A percentile compares a stretch with the other conserved stretches of the same genome.
Evolutionary conservation across 192 early-diverging fungal genomes (phyloP).

Genomic region (Gryganskiella cystojenkinii): DNA sequence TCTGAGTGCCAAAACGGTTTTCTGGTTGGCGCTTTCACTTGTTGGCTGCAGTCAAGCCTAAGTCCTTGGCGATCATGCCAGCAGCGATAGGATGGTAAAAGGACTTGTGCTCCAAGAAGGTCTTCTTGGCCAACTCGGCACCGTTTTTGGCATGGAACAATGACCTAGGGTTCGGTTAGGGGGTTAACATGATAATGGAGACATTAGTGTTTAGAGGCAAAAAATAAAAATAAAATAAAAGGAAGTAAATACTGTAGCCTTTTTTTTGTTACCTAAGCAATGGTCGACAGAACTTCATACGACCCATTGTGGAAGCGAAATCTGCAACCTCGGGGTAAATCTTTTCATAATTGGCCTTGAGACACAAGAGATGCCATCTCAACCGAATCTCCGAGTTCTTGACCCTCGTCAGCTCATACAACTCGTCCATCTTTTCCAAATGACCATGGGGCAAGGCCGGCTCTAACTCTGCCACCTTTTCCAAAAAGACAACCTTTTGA

Average conservation of each 20-base stretch:
- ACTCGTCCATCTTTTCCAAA: conserved; percentile 73
- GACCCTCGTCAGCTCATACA: conserved; percentile 76
- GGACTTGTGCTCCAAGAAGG: conserved; percentile 77
- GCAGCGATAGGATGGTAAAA: conserved; percentile 97
- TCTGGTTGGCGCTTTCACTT: not conserved
- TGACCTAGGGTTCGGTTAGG: conserved; percentile 43
- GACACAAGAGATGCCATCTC: conserved; percentile 85
- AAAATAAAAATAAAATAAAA: too few species aligned
- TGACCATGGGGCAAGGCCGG: conserved; percentile 64
- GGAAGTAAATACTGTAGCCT: too few species aligned
- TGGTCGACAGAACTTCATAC: conserved; percentile 83
- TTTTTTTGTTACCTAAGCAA: too few species aligned
- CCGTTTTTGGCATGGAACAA: conserved; percentile 78
- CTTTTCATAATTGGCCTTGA: conserved; percentile 78
- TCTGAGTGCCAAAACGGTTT: too few species aligned
- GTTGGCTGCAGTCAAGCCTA: conserved; percentile 34
- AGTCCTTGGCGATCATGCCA: conserved; percentile 85
- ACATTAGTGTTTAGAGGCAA: too few species aligned
- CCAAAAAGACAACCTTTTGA: conserved; percentile 83
- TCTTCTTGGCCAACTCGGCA: conserved; percentile 77
- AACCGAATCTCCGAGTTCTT: conserved; percentile 89
- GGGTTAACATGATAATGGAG: not conserved
- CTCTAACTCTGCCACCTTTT: conserved; percentile 68
- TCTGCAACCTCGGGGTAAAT: conserved; percentile 79
- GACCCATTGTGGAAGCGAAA: conserved; percentile 86